A percentile compares a stretch with the other conserved stretches of the same genome.
Conservation (phyloP, 768 basidiomycete species). For the Mycena metata region DNA sequence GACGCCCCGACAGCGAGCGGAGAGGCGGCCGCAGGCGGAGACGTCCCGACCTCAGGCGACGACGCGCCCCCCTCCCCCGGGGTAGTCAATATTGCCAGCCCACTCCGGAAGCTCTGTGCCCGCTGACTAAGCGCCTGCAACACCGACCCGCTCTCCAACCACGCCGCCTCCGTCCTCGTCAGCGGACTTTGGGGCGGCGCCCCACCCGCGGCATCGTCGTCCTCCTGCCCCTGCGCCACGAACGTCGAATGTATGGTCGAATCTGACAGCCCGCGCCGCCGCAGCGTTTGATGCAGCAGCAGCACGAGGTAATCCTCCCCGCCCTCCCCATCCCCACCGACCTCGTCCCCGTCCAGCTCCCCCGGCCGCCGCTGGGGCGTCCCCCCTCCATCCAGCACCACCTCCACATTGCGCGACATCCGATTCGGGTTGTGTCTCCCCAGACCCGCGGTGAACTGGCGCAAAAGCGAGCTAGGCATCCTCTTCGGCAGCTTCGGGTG, state of each 20-base stretch:
- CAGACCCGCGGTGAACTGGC: constrained; percentile 22
- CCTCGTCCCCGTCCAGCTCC: constrained; percentile 41
- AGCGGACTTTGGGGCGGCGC: constrained; percentile 29
- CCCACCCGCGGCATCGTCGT: constrained; percentile 53
- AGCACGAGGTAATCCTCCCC: constrained; percentile 62
- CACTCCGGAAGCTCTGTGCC: constrained; percentile 60
- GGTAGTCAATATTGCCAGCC: constrained; percentile 7
- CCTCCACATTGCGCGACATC: constrained; percentile 81
- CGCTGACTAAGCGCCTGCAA: constrained; percentile 67
- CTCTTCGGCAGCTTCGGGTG: constrained; percentile 46
- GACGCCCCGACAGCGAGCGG: constrained; percentile 12
- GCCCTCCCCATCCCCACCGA: constrained; percentile 50
- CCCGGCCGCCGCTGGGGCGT: constrained; percentile 19
- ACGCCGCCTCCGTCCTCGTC: constrained; percentile 42
- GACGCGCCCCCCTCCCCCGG: constrained; percentile 1
- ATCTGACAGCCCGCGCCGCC: constrained; percentile 88
- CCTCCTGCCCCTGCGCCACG: constrained; percentile 52
- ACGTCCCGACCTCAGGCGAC: constrained; percentile 26
- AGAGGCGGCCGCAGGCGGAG: constrained; percentile 23
- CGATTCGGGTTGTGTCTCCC: constrained; percentile 40
- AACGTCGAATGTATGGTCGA: constrained; percentile 94
- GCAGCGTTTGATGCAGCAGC: constrained; percentile 76
- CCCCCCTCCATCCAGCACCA: constrained; percentile 71
- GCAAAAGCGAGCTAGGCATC: constrained; percentile 29
- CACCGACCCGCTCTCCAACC: constrained; percentile 62